Base-by-base conservation (phyloP, 106 monocot genomes). In the Platanthera zijinensis region DNA sequence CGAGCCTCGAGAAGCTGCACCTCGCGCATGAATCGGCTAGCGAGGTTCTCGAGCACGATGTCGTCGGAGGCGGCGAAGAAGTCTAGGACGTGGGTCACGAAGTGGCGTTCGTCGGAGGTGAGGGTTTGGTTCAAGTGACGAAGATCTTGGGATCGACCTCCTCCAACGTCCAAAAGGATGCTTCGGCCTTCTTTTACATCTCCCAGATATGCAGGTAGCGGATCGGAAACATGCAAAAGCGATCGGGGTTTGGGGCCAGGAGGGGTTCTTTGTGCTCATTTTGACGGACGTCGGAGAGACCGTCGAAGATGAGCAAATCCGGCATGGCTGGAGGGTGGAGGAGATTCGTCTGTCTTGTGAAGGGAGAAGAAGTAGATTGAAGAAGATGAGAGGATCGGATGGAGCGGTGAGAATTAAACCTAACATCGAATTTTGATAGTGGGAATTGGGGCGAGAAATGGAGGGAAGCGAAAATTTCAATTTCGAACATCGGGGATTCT, bases 81-180 rank as follows among this genome's bases (percentile, higher is more conserved):
- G 77, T 90, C 96, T 71, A 96, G 90, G 21, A 96, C 93, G 80
- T 93, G 86, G 52, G 90, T 89, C 81, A 96, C 73, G 84, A 96
- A 96, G 75, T 91, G 93, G 72, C 96, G 92, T 71, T 96, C 96
- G 74, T 86, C 90, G 77, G 69, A 2, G 71, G 83, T 81, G 14
- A 96, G 87, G 80, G 77, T 48, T 39, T 83, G 9, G 49, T 79
- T 82, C 92, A 89, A 95, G 81, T 95, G 88, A 53, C 76, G 76
- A 51, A 80, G 63, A 66, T 95, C 95, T 28, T 74, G 78, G 15
- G 91, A 92, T 76, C 92, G 87, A 52, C 92, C 95, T 92, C 92
- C 81, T 95, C 95, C 11, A 92, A 86, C 1, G 95, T 95, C 95
- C 95, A 95, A 88, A 95, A 95, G n/a, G 95, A 95, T n/a, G 91